These are phyloP conservation scores for Allantophomopsis lycopodina DNA, from an alignment of 2,329 filamentous ascomycete species.

Conservation along the genomic window DNA sequence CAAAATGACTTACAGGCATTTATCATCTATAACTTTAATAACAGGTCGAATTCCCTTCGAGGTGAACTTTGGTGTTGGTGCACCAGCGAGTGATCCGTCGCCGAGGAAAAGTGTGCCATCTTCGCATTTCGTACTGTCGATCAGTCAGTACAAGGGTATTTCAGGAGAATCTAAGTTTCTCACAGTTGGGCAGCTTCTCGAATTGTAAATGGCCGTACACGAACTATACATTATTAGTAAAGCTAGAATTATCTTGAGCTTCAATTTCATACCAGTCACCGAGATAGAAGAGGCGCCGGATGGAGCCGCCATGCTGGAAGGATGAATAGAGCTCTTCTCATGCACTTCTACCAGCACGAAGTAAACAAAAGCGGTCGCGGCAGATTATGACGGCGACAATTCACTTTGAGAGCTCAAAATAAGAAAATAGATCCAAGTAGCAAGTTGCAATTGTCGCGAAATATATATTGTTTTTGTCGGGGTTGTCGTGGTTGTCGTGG, in stretches of 20 bases:
- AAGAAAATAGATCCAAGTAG: too few species aligned
- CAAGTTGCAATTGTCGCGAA: too few species aligned
- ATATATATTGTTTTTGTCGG: too few species aligned
- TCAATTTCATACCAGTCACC: conserved; percentile 15
- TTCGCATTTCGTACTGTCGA: conserved; percentile 40
- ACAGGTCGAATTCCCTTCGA: conserved; percentile 81
- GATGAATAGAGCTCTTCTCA: too few species aligned
- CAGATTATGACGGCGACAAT: too few species aligned
- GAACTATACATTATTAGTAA: conserved; percentile 30
- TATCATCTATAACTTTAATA: conserved; percentile 92
- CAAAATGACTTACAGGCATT: conserved; percentile 63
- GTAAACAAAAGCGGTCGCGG: too few species aligned
- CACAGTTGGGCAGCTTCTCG: conserved; percentile 86
- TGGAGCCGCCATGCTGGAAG: conserved; percentile 7
- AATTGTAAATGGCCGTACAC: conserved; percentile 65
- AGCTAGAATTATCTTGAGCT: not conserved
- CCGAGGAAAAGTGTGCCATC: conserved; percentile 89
- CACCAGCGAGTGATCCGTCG: conserved; percentile 85
- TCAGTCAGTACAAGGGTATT: not conserved
- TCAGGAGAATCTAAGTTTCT: not conserved
- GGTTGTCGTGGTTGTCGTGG: too few species aligned
- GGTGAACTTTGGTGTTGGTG: conserved; percentile 70
- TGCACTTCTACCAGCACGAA: too few species aligned
- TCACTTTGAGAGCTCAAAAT: too few species aligned
- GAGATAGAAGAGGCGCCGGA: conserved; percentile 21